Base-by-base conservation (phyloP, 2,329 filamentous ascomycete species). In the Penicillium janthinellum region DNA sequence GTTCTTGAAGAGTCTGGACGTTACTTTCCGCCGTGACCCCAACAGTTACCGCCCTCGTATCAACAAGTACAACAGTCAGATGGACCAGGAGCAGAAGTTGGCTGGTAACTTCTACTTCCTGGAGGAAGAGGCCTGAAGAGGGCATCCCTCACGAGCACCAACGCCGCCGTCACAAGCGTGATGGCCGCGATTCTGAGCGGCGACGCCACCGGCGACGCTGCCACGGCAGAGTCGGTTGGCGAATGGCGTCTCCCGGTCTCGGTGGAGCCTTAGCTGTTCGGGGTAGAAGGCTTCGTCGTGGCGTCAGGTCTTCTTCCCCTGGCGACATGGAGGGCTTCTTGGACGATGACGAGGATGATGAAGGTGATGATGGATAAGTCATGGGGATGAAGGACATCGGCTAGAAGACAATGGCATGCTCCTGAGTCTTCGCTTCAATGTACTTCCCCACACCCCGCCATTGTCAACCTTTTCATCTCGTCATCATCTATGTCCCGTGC, bases 1-100 rank as follows among this genome's bases (percentile, higher is more conserved):
- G 62, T 99, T 99, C 86, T 80, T 99, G 77, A 91, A 96, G 86
- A 97, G 92, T 79, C 83, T 99, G 64, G 92, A 99, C 71, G 95
- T 99, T 71, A 98, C 95, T 52, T 99, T 99, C 90, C 91, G 95
- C 73, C 92, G 96, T 76, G 95, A 99, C 74, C 95, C 96, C 64
- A 92, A 89, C 81, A 96, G 95, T 73, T 99, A 87, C 86, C 89
- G 95, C 63, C 95, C 96, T 64, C 92, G 96, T 81, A 99, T 99
- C 84, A 99, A 99, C 87, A 99, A 99, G 86, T 82, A 87, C 73
- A 89, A 93, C 79, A 95, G 90, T 75, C 95, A 99, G 83, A 86
- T 98, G 69, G 95, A 99, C 79, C 93, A 97, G 78, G 95, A 98
- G 76, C 95, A 99, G 85, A 99, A 99, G 85, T 70, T 92, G 72